Conservation (phyloP, 768 basidiomycete species). For the Russula abietina region DNA sequence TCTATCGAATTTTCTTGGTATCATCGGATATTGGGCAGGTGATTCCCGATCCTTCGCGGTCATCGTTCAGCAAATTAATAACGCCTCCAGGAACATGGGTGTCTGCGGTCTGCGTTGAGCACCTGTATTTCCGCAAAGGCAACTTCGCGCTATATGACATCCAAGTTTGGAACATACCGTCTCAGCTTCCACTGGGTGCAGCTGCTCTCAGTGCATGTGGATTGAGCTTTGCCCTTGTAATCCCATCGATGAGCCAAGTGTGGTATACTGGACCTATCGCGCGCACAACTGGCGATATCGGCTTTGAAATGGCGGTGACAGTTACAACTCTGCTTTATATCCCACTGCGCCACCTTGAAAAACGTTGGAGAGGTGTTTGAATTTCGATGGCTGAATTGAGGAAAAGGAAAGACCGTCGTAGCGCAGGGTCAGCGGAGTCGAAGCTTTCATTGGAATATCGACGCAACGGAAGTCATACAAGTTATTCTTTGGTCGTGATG, state of each 20-base stretch:
- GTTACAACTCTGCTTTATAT: conserved; percentile 46
- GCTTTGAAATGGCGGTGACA: conserved; percentile 54
- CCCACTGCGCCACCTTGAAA: conserved; percentile 42
- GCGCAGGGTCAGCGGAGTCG: not conserved
- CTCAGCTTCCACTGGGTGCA: conserved; percentile 51
- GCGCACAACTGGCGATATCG: conserved; percentile 58
- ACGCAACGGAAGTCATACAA: not conserved
- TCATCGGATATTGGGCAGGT: conserved; percentile 46
- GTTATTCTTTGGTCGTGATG: not conserved
- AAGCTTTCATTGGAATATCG: not conserved
- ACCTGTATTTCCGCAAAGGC: conserved; percentile 54
- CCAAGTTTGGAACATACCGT: conserved; percentile 48
- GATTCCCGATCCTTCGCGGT: not conserved
- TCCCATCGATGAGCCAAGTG: conserved; percentile 65
- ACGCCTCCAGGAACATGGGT: conserved; percentile 40
- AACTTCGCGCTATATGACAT: conserved; percentile 46
- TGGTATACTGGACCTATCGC: conserved; percentile 72
- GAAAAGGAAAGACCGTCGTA: not conserved
- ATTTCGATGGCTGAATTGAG: not conserved
- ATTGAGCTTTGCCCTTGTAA: conserved; percentile 48
- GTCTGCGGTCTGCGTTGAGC: conserved; percentile 58
- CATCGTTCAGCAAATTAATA: conserved; percentile 38
- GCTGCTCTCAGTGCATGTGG: conserved; percentile 52
- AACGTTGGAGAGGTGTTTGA: conserved; percentile 11
- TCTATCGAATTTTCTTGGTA: conserved; percentile 59